Evolutionary conservation across 108 stramenopile species (phyloP), one percentile per base, ranked within the genome.

Genomic region (Parietichytrium sp.): DNA sequence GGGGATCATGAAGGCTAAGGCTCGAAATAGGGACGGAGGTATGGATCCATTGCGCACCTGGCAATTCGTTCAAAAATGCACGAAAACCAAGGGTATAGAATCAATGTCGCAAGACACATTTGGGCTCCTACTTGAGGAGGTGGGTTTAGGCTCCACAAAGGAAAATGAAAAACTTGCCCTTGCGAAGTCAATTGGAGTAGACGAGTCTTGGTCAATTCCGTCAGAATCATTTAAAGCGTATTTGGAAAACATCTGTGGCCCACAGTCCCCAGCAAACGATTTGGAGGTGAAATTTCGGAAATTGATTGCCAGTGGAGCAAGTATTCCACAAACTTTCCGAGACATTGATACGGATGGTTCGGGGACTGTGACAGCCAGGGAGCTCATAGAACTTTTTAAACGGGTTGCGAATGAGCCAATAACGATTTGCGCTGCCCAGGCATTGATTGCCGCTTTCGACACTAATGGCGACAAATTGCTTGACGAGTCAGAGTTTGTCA

Each of bases 401-500:
- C 23, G 45, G 61, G 61, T 42, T 12, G 2, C 38, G 10, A 29
- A n/a, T 20, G 42, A 7, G 0, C 4, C 0, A 0, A 31, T 72
- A 20, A 25, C 29, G 12, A 6, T 72, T 8, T 33, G 45, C 10
- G 42, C 38, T 33, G 61, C 61, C 0, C 33, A 72, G 6, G 7
- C 20, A 0, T 45, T 72, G 10, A 72, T 72, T 38, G 38, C 8
- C 13, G 38, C 36, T 13, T 72, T 72, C 20, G 61, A 72, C 45
- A 42, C 61, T n/a, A 38, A 72, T 27, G 61, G 61, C 20, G 61
- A 72, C 20, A 15, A 3, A 10, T 33, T 45, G 42, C 61, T 72
- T 0, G 61, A 72, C 61, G 61, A 72, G 20, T 10, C 38, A n/a
- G 61, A 72, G 61, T 72, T 72, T 42, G 45, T 72, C 38, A 33